phyloP scores from a whole-genome alignment of 2,329 filamentous ascomycete species.

The Lasiodiplodia gonubiensis region DNA sequence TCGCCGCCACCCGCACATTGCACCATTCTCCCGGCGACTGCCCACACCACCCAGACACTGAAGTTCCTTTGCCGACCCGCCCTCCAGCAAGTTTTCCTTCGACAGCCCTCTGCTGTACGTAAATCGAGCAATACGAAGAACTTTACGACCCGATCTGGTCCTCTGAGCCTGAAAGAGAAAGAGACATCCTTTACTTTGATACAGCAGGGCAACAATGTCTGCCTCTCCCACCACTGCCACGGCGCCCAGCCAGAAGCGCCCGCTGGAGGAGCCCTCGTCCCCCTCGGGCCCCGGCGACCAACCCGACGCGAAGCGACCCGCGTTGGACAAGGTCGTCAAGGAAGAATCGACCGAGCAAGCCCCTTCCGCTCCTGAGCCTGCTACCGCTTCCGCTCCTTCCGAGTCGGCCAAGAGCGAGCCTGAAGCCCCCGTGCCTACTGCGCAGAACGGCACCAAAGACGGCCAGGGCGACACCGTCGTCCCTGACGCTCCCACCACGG shows the following conservation, averaged over 20 bases:
- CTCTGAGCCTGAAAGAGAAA: slow-evolving; percentile 41
- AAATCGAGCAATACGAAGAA: slow-evolving; percentile 51
- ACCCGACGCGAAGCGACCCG: slow-evolving; percentile 95
- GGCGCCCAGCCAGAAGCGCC: slow-evolving; percentile 80
- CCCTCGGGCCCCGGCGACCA: slow-evolving; percentile 90
- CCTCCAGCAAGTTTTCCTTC: slow-evolving; percentile 83
- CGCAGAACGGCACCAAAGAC: slow-evolving; percentile 58
- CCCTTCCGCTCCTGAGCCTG: slow-evolving; percentile 20
- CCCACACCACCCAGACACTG: slow-evolving; percentile 36
- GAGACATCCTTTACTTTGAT: slow-evolving; percentile 31
- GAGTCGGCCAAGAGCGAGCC: slow-evolving; percentile 30
- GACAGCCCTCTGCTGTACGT: slow-evolving; percentile 75
- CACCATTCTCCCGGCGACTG: slow-evolving; percentile 27
- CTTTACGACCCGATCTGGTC: slow-evolving; percentile 26
- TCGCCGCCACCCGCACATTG: slow-evolving; percentile 37
- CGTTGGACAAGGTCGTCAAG: slow-evolving; percentile 88
- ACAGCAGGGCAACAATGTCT: slow-evolving; percentile 44
- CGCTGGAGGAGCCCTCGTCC: slow-evolving; percentile 94
- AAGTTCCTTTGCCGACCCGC: slow-evolving; percentile 30
- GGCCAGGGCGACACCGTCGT: slow-evolving; percentile 72
- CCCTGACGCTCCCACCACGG: slow-evolving; percentile 65
- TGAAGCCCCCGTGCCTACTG: slow-evolving; percentile 15
- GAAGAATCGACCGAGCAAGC: slow-evolving; percentile 42
- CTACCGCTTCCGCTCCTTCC: slow-evolving; percentile 48
- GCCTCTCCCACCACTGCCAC: slow-evolving; percentile 54